Evolutionary conservation across 2,329 filamentous ascomycete genomes (phyloP), one percentile per base, ranked within the genome.

Genomic region (Coleophoma cylindrospora): DNA sequence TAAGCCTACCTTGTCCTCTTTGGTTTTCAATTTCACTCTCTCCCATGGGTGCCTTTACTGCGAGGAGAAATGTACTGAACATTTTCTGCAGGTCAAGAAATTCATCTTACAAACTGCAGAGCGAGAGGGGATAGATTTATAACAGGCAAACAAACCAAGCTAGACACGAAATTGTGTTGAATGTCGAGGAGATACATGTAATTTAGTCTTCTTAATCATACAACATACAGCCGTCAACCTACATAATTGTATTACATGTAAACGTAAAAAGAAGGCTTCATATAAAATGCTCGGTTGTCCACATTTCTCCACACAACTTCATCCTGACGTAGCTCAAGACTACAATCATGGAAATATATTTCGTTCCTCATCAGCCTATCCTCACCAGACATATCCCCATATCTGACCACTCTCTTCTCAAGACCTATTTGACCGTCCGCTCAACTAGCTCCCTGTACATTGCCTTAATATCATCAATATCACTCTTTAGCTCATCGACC

Each of bases 371-470:
- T 27, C 27, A 27, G 27, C 27, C 27, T 27, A 27, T 27, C 27
- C 27, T 27, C 7, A 19, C 19, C 19, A 19, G 19, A 19, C 19
- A 19, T 19, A 19, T 19, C 19, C 27, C 6, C 9, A 27, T 27
- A 27, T 7, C 27, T 27, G 9, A 27, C 27, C 27, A 27, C 27
- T 27, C 32, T 27, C 13, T 19, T 34, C 12, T 19, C 19, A 19
- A 19, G 21, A 32, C 15, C 68, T 53, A 87, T 69, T 83, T 86
- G 64, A 91, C 82, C 51, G 89, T 92, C 64, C 85, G 83, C 71
- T 95, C 89, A 45, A 95, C 87, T 67, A 99, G 71, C 65, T 97
- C 92, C 57, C 90, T 83, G 73, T 97, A 97, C 79, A 99, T 96
- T 64, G 85, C 86, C 75, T 99, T 99, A 66, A 99, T 77, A 74